phyloP scores from a whole-genome alignment of 371 early-diverging fungal species.

The Nematocida sp. region DNA sequence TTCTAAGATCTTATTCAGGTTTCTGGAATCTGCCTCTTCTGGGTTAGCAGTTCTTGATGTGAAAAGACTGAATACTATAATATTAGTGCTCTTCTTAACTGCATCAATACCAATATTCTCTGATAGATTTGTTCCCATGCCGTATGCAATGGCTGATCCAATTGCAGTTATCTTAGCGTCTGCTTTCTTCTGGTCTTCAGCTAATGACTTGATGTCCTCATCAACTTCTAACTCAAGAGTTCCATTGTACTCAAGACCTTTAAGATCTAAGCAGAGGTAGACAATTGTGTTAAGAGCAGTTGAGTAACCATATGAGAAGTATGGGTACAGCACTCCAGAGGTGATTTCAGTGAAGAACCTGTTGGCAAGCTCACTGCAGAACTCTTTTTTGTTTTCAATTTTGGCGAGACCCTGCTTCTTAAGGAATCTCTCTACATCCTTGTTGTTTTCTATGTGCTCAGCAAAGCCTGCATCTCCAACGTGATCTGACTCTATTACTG shows the following conservation, averaged over 20 bases:
- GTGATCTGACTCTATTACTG: neutral
- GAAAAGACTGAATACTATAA: conserved; percentile 23
- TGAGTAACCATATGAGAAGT: conserved; percentile 45
- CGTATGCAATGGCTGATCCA: conserved; percentile 14
- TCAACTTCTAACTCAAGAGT: neutral
- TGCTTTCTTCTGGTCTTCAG: neutral
- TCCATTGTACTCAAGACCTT: conserved; percentile 16
- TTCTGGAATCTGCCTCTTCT: no score
- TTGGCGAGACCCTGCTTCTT: neutral
- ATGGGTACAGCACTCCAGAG: conserved; percentile 21
- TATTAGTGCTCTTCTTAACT: conserved; percentile 15
- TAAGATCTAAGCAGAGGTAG: conserved; percentile 34
- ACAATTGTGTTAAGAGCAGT: conserved; percentile 34
- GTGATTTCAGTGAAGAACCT: conserved; percentile 14
- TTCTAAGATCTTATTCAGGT: conserved; percentile 7
- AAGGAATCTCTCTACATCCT: conserved; percentile 32
- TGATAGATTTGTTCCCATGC: conserved; percentile 24
- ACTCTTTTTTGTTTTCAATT: neutral
- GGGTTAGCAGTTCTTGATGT: conserved; percentile 18
- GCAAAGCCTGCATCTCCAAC: neutral
- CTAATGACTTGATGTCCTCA: neutral
- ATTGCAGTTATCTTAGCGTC: conserved; percentile 1
- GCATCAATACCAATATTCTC: conserved; percentile 1
- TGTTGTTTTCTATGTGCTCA: neutral
- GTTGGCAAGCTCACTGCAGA: neutral